phyloP scores from a whole-genome alignment of 495 filamentous ascomycete species.

The Neurospora sp. region DNA sequence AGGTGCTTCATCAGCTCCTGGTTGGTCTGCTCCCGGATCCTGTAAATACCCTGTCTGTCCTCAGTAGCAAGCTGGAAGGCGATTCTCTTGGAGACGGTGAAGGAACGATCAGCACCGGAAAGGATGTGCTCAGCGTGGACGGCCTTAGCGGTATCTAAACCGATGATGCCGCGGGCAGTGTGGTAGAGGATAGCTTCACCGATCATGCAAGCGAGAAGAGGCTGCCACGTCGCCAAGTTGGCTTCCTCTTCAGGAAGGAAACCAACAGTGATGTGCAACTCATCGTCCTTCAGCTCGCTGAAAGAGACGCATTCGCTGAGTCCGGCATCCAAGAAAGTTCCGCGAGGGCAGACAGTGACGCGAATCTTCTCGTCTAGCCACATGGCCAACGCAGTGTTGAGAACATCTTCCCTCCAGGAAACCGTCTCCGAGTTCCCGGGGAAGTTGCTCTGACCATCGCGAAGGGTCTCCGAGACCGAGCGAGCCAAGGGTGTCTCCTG shows the following conservation, averaged over 20 bases:
- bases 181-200: slow-evolving; percentile 12
- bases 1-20: slow-evolving; percentile 9
- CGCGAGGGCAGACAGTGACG: not conserved
- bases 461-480: not conserved
- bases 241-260: slow-evolving; percentile 3
- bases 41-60: not conserved
- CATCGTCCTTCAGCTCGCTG: not conserved
- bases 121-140: slow-evolving; percentile 8
- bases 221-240: not conserved
- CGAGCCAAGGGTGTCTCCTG: not conserved
- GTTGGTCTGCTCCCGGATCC: slow-evolving; percentile 1
- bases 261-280: slow-evolving; percentile 1
- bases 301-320: slow-evolving; percentile 5
- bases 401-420: not conserved
- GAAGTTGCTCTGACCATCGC: not conserved
- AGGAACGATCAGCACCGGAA: not conserved
- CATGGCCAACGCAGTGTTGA: slow-evolving; percentile 4
- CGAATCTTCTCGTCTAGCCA: slow-evolving; percentile 4
- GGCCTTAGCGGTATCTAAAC: slow-evolving; percentile 1
- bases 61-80: slow-evolving; percentile 9
- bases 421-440: not conserved
- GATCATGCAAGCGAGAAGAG: not conserved
- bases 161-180: slow-evolving; percentile 3
- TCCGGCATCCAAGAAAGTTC: slow-evolving; percentile 2
- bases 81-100: slow-evolving; percentile 1